phyloP scores from a whole-genome alignment of 2,329 filamentous ascomycete species.

The Davidsoniella australis region DNA sequence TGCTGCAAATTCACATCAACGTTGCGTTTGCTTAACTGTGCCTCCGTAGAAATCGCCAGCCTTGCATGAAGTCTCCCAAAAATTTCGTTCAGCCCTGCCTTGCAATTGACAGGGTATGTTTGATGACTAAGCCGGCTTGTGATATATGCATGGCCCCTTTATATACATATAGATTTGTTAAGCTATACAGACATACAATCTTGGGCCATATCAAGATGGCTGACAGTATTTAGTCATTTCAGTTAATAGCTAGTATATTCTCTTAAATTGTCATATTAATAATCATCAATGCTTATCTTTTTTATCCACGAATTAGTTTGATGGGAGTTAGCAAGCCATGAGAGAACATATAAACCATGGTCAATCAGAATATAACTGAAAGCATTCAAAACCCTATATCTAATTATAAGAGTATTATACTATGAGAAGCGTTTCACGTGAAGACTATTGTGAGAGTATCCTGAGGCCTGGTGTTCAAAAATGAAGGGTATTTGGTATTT shows the following conservation, averaged over 20 bases:
- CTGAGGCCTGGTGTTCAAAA: neutral
- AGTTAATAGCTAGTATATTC: too few relatives aligned
- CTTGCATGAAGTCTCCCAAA: slow-evolving; percentile 12
- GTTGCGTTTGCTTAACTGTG: slow-evolving; percentile 4
- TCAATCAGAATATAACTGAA: too few relatives aligned
- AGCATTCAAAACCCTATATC: too few relatives aligned
- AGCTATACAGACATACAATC: too few relatives aligned
- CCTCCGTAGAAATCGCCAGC: slow-evolving; percentile 8
- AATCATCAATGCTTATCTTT: too few relatives aligned
- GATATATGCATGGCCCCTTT: neutral
- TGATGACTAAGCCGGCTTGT: neutral
- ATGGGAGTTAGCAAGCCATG: neutral
- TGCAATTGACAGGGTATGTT: neutral
- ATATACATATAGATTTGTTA: neutral
- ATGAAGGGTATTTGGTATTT: slow-evolving; percentile 8
- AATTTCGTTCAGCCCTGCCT: slow-evolving; percentile 13
- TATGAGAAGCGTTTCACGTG: too few relatives aligned
- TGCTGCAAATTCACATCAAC: slow-evolving; percentile 11
- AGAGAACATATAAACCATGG: neutral
- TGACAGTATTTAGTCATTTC: too few relatives aligned
- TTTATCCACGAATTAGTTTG: too few relatives aligned
- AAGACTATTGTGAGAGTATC: too few relatives aligned
- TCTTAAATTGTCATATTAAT: too few relatives aligned
- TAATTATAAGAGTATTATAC: too few relatives aligned
- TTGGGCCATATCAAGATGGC: too few relatives aligned